Percentiles rank a stretch among this genome's conserved stretches.
Evolutionary conservation across 352 stramenopile species (phyloP).

Genomic region (Phytophthora sansomeana): DNA sequence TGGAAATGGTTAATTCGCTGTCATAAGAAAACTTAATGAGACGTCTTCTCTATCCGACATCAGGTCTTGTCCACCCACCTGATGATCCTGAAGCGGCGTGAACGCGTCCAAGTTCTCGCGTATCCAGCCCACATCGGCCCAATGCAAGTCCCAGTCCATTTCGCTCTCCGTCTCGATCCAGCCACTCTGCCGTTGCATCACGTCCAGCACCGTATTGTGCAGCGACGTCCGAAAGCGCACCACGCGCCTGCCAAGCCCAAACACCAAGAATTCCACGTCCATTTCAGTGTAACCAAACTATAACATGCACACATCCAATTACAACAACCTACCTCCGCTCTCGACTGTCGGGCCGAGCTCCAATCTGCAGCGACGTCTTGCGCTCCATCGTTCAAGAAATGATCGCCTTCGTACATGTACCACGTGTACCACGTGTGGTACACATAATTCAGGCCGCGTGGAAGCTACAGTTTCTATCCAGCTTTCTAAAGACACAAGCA

Average conservation of each 20-base stretch:
- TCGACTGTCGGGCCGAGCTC: constrained; percentile 22
- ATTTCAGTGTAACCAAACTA: not conserved
- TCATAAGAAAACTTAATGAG: constrained; percentile 11
- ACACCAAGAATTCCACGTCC: not conserved
- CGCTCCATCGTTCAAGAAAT: constrained; percentile 25
- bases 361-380: constrained; percentile 13
- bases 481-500: not conserved
- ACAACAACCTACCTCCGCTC: constrained; percentile 20
- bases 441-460: constrained; percentile 20
- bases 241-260: constrained; percentile 8
- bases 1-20: constrained; percentile 94
- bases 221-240: constrained; percentile 75
- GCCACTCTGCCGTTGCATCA: constrained; percentile 57
- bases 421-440: constrained; percentile 6
- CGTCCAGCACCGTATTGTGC: constrained; percentile 84
- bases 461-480: constrained; percentile 12
- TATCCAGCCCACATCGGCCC: constrained; percentile 87
- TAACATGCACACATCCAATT: not conserved
- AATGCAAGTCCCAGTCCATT: constrained; percentile 87
- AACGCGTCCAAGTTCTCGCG: constrained; percentile 77
- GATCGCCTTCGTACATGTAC: not conserved
- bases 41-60: constrained; percentile 15
- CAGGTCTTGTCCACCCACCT: constrained; percentile 24
- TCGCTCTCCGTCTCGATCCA: constrained; percentile 83
- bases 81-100: constrained; percentile 68